A percentile compares a stretch with the other conserved stretches of the same genome.
Evolutionary conservation across 306 rosid genomes (phyloP).

Genomic region (Prunus dulcis): DNA sequence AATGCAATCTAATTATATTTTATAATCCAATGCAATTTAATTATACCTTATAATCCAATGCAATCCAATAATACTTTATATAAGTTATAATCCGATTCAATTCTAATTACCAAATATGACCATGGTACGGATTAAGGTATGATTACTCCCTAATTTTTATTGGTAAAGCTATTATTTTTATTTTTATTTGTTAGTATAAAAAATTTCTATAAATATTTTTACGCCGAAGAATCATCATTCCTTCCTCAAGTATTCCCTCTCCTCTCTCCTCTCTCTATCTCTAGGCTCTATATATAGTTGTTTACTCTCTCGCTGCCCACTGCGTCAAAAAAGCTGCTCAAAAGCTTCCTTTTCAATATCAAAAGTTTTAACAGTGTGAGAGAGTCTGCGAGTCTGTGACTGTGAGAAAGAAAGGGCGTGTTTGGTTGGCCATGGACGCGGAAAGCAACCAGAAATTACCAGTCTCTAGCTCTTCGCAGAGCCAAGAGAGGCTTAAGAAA

Average conservation of each 20-base stretch:
- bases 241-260: neutral
- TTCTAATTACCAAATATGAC: no score
- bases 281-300: neutral
- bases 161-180: no score
- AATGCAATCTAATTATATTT: no score
- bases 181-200: no score
- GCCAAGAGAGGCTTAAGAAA: slow-evolving; percentile 26
- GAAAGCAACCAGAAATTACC: slow-evolving; percentile 31
- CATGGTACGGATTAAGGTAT: no score
- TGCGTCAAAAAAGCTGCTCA: neutral
- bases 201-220: no score
- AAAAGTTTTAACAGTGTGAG: neutral
- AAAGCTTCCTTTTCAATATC: neutral
- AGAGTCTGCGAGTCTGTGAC: neutral
- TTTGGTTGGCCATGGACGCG: slow-evolving; percentile 28
- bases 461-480: slow-evolving; percentile 18
- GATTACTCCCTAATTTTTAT: no score
- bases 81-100: no score
- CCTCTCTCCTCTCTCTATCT: neutral
- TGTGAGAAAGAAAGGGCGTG: neutral
- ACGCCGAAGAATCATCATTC: neutral
- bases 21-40: no score
- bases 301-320: neutral
- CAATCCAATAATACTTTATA: no score
- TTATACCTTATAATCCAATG: no score